phyloP scores from a whole-genome alignment of 1,284 basidiomycete genomes.

The Malassezia japonica region DNA sequence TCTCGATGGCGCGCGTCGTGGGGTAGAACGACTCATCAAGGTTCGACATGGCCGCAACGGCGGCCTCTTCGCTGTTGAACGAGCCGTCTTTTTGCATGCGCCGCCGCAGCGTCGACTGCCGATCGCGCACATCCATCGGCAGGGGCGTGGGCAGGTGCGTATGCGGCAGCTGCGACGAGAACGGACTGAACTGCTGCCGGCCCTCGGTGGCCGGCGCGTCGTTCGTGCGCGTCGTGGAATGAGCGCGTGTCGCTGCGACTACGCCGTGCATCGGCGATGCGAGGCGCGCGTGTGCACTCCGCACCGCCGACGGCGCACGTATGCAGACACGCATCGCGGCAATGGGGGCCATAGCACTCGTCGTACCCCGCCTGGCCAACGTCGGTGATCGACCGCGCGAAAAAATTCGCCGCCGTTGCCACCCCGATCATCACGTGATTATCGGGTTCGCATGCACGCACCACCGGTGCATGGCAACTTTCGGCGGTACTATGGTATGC shows the following conservation, averaged over 20 bases:
- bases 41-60: conserved; percentile 3
- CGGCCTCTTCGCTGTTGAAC: not conserved
- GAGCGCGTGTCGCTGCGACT: too few species aligned
- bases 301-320: too few species aligned
- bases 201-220: not conserved
- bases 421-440: too few species aligned
- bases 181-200: not conserved
- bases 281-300: too few species aligned
- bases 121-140: conserved; percentile 13
- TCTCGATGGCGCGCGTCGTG: conserved; percentile 28
- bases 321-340: too few species aligned
- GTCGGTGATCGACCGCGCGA: too few species aligned
- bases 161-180: not conserved
- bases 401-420: too few species aligned
- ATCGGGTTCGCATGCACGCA: too few species aligned
- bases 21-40: conserved; percentile 33
- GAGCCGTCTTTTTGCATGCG: not conserved
- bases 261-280: too few species aligned
- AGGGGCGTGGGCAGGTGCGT: conserved; percentile 14
- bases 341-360: too few species aligned
- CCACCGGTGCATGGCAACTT: conserved; percentile 15
- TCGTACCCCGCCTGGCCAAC: too few species aligned
- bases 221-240: not conserved
- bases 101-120: conserved; percentile 2
- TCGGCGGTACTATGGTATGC: conserved; percentile 18